A percentile compares a stretch with the other conserved stretches of the same genome.
Conservation (phyloP, 2,329 filamentous ascomycete genomes). For the Sporothrix euskadiensis region DNA sequence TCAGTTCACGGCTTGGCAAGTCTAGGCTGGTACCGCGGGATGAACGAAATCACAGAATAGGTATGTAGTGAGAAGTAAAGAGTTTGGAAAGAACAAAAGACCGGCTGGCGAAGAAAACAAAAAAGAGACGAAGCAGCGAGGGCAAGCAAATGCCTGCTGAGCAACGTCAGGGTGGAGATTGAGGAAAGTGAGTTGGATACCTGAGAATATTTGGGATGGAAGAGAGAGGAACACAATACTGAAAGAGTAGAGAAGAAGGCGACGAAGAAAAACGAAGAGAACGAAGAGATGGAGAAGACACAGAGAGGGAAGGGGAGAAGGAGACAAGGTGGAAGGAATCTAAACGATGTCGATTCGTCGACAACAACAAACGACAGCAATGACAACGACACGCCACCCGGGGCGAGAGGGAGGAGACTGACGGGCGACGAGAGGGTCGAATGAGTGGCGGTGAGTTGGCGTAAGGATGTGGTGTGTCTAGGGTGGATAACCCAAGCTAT, state of each 20-base stretch:
- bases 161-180: neutral
- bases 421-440: neutral
- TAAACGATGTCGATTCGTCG: neutral
- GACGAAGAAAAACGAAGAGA: neutral
- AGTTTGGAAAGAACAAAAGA: neutral
- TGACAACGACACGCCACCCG: neutral
- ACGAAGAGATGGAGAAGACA: neutral
- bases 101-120: neutral
- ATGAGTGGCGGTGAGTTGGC: conserved; percentile 28
- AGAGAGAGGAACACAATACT: neutral
- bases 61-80: neutral
- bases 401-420: neutral
- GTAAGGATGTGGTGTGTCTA: conserved; percentile 17
- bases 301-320: neutral
- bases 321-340: neutral
- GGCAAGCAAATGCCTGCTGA: conserved; percentile 34
- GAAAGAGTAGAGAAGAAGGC: neutral
- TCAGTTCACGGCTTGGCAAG: neutral
- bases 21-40: neutral
- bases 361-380: neutral
- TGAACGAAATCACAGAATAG: neutral
- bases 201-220: neutral
- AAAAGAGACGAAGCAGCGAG: conserved; percentile 17
- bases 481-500: conserved; percentile 16
- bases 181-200: neutral